phyloP scores from a whole-genome alignment of 1,284 basidiomycete species.

The Ceratobasidium sp. region DNA sequence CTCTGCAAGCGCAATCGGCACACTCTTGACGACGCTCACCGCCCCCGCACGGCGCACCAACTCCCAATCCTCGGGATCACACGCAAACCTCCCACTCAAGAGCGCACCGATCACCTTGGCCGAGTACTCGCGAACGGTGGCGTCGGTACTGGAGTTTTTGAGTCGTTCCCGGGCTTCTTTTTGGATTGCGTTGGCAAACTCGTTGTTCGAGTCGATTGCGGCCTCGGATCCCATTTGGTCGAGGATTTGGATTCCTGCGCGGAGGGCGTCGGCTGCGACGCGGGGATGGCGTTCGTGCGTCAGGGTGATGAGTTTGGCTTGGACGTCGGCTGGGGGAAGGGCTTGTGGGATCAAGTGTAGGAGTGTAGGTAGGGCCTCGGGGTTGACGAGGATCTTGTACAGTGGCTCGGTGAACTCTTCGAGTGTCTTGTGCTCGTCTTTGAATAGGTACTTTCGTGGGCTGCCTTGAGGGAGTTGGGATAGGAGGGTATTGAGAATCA shows the following conservation, averaged over 20 bases:
- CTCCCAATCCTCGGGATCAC: constrained; percentile 73
- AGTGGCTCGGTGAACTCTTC: constrained; percentile 3
- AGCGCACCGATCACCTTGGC: constrained; percentile 31
- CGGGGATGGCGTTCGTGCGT: constrained; percentile 76
- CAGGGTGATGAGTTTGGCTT: constrained; percentile 72
- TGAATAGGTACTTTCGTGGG: background rate
- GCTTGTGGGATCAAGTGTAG: constrained; percentile 63
- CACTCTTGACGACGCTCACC: constrained; percentile 73
- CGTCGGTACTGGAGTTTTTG: constrained; percentile 58
- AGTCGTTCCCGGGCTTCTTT: constrained; percentile 29
- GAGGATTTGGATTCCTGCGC: constrained; percentile 49
- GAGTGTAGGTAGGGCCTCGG: constrained; percentile 68
- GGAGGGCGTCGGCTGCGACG: constrained; percentile 83
- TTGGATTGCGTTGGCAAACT: constrained; percentile 4
- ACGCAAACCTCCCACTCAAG: background rate
- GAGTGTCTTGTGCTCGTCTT: background rate
- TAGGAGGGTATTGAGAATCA: constrained; percentile 25
- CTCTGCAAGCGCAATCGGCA: constrained; percentile 45
- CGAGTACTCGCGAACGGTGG: constrained; percentile 70
- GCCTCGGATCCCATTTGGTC: background rate
- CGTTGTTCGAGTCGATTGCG: background rate
- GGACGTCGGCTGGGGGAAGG: constrained; percentile 66
- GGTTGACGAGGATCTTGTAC: constrained; percentile 39
- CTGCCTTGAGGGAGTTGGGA: background rate
- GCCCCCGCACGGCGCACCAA: constrained; percentile 77